A percentile compares a stretch with the other conserved stretches of the same genome.
Conservation (phyloP, 148 eudicot species). For the Rhododendron ferrugineum region DNA sequence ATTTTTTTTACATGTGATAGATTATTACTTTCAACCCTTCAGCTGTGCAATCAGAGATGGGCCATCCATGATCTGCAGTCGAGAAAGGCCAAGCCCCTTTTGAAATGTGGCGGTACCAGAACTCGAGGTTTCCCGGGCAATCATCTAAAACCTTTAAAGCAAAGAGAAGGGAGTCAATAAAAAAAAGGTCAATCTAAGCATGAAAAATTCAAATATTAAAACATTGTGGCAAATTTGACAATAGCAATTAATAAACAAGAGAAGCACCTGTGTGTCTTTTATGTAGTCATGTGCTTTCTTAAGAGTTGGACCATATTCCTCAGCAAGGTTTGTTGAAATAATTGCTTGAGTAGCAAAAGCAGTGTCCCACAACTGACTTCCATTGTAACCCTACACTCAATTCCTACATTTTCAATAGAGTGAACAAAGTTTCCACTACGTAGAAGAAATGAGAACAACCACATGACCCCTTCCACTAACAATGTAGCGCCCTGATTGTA, state of each 20-base stretch:
- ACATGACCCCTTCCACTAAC: not conserved
- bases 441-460: not conserved
- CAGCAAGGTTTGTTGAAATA: conserved; percentile 57
- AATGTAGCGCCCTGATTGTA: not conserved
- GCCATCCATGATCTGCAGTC: conserved; percentile 98
- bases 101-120: conserved; percentile 94
- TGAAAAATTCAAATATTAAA: not conserved
- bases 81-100: conserved; percentile 99
- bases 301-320: conserved; percentile 65
- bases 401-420: not conserved
- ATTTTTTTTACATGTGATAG: not conserved
- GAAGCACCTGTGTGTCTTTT: conserved; percentile 70
- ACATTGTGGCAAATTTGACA: not conserved
- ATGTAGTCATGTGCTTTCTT: conserved; percentile 68
- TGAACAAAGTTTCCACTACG: not conserved
- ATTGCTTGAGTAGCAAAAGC: conserved; percentile 90
- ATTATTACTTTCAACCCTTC: conserved; percentile 86
- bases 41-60: conserved; percentile 93
- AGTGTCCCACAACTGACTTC: conserved; percentile 95
- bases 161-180: conserved; percentile 18
- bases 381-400: conserved; percentile 82
- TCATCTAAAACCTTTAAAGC: conserved; percentile 64
- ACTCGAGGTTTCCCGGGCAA: conserved; percentile 73
- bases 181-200: not conserved
- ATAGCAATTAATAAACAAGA: conserved; percentile 3